A percentile compares a stretch with the other conserved stretches of the same genome.
These are phyloP conservation scores for Pseudocercospora ulei DNA, from an alignment of 2,329 filamentous ascomycete species.

Conservation along the genomic window DNA sequence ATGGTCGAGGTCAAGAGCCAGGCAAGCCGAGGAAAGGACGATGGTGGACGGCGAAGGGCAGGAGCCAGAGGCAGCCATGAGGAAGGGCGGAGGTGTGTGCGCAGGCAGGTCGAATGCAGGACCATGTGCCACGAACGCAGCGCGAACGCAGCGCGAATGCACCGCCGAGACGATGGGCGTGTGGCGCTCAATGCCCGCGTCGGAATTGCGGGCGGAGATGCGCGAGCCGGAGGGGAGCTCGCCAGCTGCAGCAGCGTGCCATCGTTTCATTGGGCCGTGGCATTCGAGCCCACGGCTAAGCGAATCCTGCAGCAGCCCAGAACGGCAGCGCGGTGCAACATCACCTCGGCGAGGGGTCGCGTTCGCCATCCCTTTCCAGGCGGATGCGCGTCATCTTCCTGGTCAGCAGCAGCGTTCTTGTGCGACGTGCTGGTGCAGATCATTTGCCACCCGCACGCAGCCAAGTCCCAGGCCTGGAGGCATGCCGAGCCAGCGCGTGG, in stretches of 20 bases:
- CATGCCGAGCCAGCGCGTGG: background rate
- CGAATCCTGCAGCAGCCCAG: conserved; percentile 13
- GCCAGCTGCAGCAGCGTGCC: conserved; percentile 19
- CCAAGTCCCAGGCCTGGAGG: too few relatives aligned
- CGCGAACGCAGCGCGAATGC: too few relatives aligned
- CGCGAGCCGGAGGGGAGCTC: conserved; percentile 14
- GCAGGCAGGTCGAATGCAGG: conserved; percentile 7
- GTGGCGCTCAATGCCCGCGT: conserved; percentile 17
- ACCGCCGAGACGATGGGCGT: conserved; percentile 17
- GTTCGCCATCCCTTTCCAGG: too few relatives aligned
- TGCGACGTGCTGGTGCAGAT: conserved; percentile 6
- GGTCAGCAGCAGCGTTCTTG: conserved; percentile 1
- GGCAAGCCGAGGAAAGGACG: conserved; percentile 10
- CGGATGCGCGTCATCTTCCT: conserved; percentile 5
- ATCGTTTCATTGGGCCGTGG: conserved; percentile 18
- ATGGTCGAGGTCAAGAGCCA: conserved; percentile 9
- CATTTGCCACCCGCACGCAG: conserved; percentile 2
- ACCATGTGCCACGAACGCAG: conserved; percentile 4
- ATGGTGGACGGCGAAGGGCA: conserved; percentile 9
- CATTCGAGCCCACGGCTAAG: conserved; percentile 20
- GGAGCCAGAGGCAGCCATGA: conserved; percentile 17
- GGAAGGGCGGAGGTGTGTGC: conserved; percentile 14
- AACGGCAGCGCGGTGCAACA: conserved; percentile 17
- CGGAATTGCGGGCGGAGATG: conserved; percentile 14
- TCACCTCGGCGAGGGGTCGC: conserved; percentile 10